phyloP scores from a whole-genome alignment of 1,284 basidiomycete species.

The Lentinus polychrous region DNA sequence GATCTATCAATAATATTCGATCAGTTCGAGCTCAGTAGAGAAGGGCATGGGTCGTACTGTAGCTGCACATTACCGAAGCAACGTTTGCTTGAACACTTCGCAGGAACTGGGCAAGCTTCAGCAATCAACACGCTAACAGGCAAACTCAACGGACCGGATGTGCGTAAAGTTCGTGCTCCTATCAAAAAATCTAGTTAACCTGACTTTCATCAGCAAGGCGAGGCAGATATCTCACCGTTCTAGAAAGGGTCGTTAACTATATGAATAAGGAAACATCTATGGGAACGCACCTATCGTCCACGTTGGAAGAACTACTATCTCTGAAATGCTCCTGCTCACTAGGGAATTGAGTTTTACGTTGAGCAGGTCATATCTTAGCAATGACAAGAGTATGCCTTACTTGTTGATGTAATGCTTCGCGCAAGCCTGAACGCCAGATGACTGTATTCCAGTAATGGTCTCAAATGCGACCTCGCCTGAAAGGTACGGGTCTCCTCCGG shows the following conservation, averaged over 20 bases:
- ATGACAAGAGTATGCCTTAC: conserved; percentile 14
- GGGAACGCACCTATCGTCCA: conserved; percentile 54
- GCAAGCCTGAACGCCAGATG: conserved; percentile 48
- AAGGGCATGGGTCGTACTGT: conserved; percentile 33
- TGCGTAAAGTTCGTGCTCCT: conserved; percentile 54
- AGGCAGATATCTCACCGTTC: conserved; percentile 23
- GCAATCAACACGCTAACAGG: conserved; percentile 2
- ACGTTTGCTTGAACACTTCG: conserved; percentile 60
- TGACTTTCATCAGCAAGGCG: too few species aligned
- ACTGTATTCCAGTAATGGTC: conserved; percentile 54
- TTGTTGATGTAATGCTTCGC: conserved; percentile 64
- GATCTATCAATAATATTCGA: conserved; percentile 25
- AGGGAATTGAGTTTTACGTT: not conserved
- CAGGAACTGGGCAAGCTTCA: conserved; percentile 39
- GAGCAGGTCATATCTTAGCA: not conserved
- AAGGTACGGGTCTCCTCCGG: conserved; percentile 57
- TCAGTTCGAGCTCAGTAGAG: not conserved
- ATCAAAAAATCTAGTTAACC: too few species aligned
- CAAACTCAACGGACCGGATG: conserved; percentile 32
- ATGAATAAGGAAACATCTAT: not conserved
- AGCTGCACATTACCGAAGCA: conserved; percentile 66
- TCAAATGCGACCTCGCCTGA: conserved; percentile 55
- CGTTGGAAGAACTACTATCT: conserved; percentile 44
- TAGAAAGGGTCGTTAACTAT: conserved; percentile 9
- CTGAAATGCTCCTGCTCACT: conserved; percentile 55